A percentile compares a stretch with the other conserved stretches of the same genome.
These are phyloP conservation scores for Picochlorum sp. DNA, from an alignment of 139 green algal species.

Conservation along the genomic window DNA sequence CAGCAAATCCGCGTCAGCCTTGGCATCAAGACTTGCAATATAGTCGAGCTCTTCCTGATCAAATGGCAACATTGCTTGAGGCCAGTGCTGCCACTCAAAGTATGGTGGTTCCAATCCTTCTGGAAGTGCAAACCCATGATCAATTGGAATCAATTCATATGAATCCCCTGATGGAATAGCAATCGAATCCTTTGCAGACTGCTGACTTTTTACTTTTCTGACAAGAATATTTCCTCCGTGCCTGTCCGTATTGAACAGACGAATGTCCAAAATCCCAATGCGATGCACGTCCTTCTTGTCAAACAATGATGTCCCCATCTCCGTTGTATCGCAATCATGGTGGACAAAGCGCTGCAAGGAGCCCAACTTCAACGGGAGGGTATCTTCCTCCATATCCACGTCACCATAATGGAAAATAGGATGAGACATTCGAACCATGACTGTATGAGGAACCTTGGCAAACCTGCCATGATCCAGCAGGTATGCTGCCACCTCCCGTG, in stretches of 20 bases:
- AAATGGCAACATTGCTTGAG: constrained; percentile 76
- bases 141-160: constrained; percentile 88
- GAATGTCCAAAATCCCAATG: constrained; percentile 92
- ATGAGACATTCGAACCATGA: constrained; percentile 76
- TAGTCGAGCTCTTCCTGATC: constrained; percentile 72
- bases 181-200: not conserved
- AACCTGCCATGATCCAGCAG: constrained; percentile 88
- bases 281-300: constrained; percentile 72
- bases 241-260: constrained; percentile 95
- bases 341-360: constrained; percentile 86
- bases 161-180: not conserved
- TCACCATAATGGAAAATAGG: constrained; percentile 56
- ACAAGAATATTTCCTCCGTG: constrained; percentile 73
- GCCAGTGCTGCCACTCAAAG: constrained; percentile 98
- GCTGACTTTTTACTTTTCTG: constrained; percentile 15
- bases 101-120: constrained; percentile 90
- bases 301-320: constrained; percentile 82
- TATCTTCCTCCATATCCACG: constrained; percentile 9
- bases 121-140: constrained; percentile 96
- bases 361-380: constrained; percentile 66
- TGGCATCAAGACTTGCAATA: constrained; percentile 62
- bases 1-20: constrained; percentile 65
- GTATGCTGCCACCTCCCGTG: constrained; percentile 92
- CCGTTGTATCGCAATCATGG: constrained; percentile 80
- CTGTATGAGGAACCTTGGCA: constrained; percentile 80